Conservation (phyloP, 2,329 filamentous ascomycete species). For the Bertia moriformis region DNA sequence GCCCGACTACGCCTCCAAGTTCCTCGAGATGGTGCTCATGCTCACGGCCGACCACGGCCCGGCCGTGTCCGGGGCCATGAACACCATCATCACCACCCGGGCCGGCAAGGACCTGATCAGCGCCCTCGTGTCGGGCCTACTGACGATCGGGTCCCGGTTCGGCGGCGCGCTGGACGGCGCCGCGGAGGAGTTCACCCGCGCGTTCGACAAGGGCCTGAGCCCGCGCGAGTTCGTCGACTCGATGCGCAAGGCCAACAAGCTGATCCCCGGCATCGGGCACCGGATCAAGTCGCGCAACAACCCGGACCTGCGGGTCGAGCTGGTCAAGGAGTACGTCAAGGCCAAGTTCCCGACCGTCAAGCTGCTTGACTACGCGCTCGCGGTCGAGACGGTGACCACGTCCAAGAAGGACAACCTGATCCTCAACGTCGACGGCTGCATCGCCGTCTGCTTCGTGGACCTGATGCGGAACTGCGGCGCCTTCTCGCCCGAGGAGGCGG, state of each 20-base stretch:
- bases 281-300: constrained; percentile 99
- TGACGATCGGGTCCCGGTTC: constrained; percentile 96
- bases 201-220: constrained; percentile 93
- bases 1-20: constrained; percentile 91
- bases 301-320: constrained; percentile 96
- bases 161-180: constrained; percentile 96
- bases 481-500: constrained; percentile 88
- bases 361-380: constrained; percentile 95
- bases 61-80: constrained; percentile 98
- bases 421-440: constrained; percentile 94
- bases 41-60: constrained; percentile 98
- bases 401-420: constrained; percentile 99
- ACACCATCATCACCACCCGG: constrained; percentile 99
- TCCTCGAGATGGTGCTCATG: constrained; percentile 99
- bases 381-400: constrained; percentile 93
- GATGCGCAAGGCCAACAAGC: constrained; percentile 99
- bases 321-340: constrained; percentile 97
- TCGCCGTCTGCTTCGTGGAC: constrained; percentile 98
- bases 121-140: constrained; percentile 84
- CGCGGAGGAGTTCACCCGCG: constrained; percentile 95
- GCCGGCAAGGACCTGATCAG: constrained; percentile 97
- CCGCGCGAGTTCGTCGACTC: constrained; percentile 97
- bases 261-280: constrained; percentile 97
- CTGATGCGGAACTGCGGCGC: constrained; percentile 94
- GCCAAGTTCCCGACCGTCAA: constrained; percentile 96